These are phyloP conservation scores for Rhododendron griersonianum DNA, from an alignment of 148 eudicot genomes.

Conservation along the genomic window DNA sequence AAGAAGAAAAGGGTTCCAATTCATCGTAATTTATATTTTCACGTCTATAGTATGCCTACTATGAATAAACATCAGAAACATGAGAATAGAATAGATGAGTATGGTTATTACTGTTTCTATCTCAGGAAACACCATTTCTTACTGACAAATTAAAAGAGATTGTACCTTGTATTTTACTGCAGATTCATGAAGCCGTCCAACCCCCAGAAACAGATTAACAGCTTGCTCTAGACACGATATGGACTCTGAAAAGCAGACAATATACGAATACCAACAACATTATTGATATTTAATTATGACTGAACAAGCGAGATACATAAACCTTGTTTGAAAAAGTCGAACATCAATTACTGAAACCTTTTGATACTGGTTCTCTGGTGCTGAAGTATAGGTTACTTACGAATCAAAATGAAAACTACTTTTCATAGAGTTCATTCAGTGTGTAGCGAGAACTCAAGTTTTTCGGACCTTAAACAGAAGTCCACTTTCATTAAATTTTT, in stretches of 20 bases:
- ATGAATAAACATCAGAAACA: too few relatives aligned
- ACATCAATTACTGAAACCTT: not conserved
- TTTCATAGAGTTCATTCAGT: not conserved
- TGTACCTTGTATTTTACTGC: too few relatives aligned
- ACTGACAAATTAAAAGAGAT: too few relatives aligned
- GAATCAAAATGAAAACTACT: not conserved
- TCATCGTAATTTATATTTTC: not conserved
- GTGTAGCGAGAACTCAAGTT: not conserved
- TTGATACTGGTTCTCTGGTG: not conserved
- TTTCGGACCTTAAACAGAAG: not conserved
- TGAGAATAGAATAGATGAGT: too few relatives aligned
- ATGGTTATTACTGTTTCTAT: too few relatives aligned
- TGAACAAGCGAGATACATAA: not conserved
- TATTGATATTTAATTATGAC: not conserved
- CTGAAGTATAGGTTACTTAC: not conserved
- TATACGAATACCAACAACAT: not conserved
- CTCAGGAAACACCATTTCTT: too few relatives aligned
- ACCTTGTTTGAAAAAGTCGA: not conserved
- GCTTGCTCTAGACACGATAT: slow-evolving; percentile 2
- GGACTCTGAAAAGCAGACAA: slow-evolving; percentile 30
- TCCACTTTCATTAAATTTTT: not conserved
- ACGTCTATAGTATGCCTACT: too few relatives aligned
- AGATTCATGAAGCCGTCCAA: too few relatives aligned
- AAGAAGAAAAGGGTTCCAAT: slow-evolving; percentile 3
- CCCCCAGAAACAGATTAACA: too few relatives aligned